Conservation (phyloP, 2,329 filamentous ascomycete species). For the Teratosphaeria destructans region DNA sequence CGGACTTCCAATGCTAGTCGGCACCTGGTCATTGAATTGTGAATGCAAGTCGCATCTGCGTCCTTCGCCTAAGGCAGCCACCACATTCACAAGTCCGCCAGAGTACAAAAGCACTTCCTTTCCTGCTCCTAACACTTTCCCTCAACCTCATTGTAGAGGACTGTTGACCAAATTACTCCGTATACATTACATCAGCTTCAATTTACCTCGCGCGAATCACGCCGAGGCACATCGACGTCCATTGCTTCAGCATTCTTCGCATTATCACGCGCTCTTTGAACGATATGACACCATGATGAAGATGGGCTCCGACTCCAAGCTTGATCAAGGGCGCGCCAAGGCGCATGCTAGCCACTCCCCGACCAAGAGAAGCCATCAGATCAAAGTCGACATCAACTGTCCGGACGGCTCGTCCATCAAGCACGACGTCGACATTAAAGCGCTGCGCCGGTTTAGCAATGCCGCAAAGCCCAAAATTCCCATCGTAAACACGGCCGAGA, state of each 20-base stretch:
- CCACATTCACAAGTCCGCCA: not conserved
- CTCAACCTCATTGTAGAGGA: not conserved
- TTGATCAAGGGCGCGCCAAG: not conserved
- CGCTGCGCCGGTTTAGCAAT: not conserved
- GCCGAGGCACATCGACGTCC: too few relatives aligned
- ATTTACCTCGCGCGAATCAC: not conserved
- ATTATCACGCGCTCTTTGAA: not conserved
- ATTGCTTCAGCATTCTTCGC: not conserved
- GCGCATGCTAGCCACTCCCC: not conserved
- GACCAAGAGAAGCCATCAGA: not conserved
- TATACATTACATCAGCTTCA: not conserved
- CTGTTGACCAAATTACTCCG: not conserved
- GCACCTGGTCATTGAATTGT: too few relatives aligned
- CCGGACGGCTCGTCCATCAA: not conserved
- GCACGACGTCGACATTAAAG: not conserved
- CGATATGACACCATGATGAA: not conserved
- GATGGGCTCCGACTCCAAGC: not conserved
- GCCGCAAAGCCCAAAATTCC: not conserved
- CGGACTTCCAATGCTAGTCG: too few relatives aligned
- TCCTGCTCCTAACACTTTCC: not conserved
- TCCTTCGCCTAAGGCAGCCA: not conserved
- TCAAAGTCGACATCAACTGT: not conserved
- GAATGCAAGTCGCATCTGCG: not conserved
- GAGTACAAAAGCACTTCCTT: not conserved
- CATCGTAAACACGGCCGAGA: not conserved